A percentile compares a stretch with the other conserved stretches of the same genome.
phyloP scores from a whole-genome alignment of 2,329 filamentous ascomycete species.

The Claviceps maximensis region DNA sequence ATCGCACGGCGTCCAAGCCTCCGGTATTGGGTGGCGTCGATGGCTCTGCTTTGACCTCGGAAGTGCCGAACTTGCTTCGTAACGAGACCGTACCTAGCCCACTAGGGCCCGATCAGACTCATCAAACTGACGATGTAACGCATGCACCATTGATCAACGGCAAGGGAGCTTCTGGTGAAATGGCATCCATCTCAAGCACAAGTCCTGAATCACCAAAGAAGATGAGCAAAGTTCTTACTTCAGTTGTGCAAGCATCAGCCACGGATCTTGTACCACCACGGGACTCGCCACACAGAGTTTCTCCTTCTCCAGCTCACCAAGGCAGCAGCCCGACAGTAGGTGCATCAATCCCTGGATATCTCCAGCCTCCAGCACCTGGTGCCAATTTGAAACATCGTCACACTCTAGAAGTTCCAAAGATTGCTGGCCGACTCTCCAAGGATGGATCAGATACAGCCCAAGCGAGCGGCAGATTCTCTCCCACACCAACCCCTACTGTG shows the following conservation, averaged over 20 bases:
- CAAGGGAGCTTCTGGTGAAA: not conserved
- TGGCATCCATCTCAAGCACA: not conserved
- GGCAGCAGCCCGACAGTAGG: constrained; percentile 23
- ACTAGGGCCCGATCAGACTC: not conserved
- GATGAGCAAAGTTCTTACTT: not conserved
- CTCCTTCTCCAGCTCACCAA: constrained; percentile 48
- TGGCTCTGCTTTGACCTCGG: not conserved
- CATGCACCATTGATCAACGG: constrained; percentile 1
- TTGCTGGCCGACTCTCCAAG: constrained; percentile 54
- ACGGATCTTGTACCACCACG: constrained; percentile 3
- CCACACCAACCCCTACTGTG: constrained; percentile 37
- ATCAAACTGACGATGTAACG: not conserved
- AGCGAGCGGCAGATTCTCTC: constrained; percentile 73
- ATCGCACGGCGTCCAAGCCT: constrained; percentile 16
- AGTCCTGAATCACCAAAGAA: constrained; percentile 2
- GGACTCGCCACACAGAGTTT: constrained; percentile 42
- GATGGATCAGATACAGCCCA: constrained; percentile 56
- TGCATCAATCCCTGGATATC: constrained; percentile 34
- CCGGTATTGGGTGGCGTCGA: constrained; percentile 11
- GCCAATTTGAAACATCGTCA: constrained; percentile 65
- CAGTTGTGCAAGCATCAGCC: constrained; percentile 1
- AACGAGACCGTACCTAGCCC: not conserved
- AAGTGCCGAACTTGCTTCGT: not conserved
- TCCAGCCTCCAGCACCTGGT: constrained; percentile 31
- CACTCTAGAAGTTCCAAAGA: constrained; percentile 74